phyloP scores from a whole-genome alignment of 208 protist genomes.

The Eutreptiella sp. region DNA sequence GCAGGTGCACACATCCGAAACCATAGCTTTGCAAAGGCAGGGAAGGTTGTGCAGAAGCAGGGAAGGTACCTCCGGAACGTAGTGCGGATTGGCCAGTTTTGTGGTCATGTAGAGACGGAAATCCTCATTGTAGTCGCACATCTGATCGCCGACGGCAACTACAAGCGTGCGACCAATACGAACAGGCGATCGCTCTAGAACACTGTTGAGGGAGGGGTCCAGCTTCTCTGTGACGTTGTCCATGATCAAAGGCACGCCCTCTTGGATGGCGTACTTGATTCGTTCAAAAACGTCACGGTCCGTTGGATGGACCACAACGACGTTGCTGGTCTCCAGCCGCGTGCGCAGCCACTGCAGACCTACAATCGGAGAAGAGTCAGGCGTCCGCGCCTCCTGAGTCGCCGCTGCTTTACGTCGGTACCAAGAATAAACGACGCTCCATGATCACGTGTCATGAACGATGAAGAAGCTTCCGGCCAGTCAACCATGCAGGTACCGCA shows the following conservation, averaged over 20 bases:
- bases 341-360: slow-evolving; percentile 90
- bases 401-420: too few relatives aligned
- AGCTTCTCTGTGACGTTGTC: slow-evolving; percentile 72
- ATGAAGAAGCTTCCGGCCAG: too few relatives aligned
- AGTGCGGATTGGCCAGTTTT: slow-evolving; percentile 73
- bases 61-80: slow-evolving; percentile 68
- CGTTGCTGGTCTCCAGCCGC: slow-evolving; percentile 64
- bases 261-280: slow-evolving; percentile 52
- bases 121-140: slow-evolving; percentile 23
- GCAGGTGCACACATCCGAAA: too few relatives aligned
- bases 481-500: too few relatives aligned
- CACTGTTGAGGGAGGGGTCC: slow-evolving; percentile 68
- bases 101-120: slow-evolving; percentile 70
- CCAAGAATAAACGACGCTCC: too few relatives aligned
- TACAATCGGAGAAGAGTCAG: too few relatives aligned
- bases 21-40: too few relatives aligned
- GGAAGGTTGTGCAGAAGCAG: too few relatives aligned
- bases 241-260: slow-evolving; percentile 40
- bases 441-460: too few relatives aligned
- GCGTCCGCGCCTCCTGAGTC: too few relatives aligned
- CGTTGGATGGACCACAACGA: slow-evolving; percentile 34
- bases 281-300: slow-evolving; percentile 39
- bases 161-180: not conserved
- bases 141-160: slow-evolving; percentile 17
- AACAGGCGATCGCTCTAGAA: slow-evolving; percentile 64